A percentile compares a stretch with the other conserved stretches of the same genome.
Evolutionary conservation across 2,329 filamentous ascomycete species (phyloP).

Genomic region (Cytospora piceicola): DNA sequence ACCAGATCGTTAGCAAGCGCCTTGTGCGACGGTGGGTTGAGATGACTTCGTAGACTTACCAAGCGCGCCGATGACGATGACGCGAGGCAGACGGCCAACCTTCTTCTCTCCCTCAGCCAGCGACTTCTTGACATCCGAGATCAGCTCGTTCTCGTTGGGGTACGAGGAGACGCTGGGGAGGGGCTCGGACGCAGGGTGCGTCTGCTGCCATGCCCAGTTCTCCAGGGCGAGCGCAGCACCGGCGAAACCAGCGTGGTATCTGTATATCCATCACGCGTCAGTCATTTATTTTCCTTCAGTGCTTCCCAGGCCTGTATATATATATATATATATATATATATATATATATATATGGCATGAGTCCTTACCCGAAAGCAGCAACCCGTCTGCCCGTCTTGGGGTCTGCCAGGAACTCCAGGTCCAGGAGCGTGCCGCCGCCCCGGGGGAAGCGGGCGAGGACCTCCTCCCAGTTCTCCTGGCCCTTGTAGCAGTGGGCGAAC

Average conservation of each 20-base stretch:
- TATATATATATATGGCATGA: not conserved
- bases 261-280: conserved; percentile 3
- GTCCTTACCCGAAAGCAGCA: conserved; percentile 67
- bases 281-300: not conserved
- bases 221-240: conserved; percentile 75
- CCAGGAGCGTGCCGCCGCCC: conserved; percentile 77
- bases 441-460: conserved; percentile 79
- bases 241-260: conserved; percentile 31
- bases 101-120: conserved; percentile 67
- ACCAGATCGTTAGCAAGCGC: not conserved
- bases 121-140: conserved; percentile 73
- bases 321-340: not conserved
- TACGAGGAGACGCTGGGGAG: conserved; percentile 71
- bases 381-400: conserved; percentile 68
- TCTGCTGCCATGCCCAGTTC: conserved; percentile 83
- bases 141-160: conserved; percentile 73
- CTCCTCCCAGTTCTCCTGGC: conserved; percentile 76
- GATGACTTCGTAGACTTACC: conserved; percentile 11
- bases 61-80: conserved; percentile 77
- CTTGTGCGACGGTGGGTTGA: not conserved
- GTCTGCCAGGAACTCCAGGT: conserved; percentile 85
- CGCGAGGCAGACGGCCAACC: conserved; percentile 68
- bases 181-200: conserved; percentile 61
- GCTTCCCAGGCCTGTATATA: too few species aligned
- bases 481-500: conserved; percentile 77